A percentile compares a stretch with the other conserved stretches of the same genome.
Evolutionary conservation across 1,139 yeast genomes (phyloP).

Genomic region (Yamadazyma siamensis): DNA sequence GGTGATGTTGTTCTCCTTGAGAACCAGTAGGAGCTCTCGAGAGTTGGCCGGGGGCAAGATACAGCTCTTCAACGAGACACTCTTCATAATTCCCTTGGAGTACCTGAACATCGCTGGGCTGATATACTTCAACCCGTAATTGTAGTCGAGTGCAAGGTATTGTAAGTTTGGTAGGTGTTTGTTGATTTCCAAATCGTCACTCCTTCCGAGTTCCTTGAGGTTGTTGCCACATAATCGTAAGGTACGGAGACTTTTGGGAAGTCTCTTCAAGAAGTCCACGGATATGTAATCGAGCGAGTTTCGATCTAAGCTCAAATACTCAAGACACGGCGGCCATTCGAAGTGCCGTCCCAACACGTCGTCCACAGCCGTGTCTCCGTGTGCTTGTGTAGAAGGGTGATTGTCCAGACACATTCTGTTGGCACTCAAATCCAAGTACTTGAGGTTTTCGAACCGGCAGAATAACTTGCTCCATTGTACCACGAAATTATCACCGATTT

Average conservation of each 20-base stretch:
- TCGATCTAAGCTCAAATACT: slow-evolving; percentile 21
- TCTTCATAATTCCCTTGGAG: slow-evolving; percentile 1
- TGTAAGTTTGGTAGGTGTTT: slow-evolving; percentile 17
- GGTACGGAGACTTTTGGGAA: slow-evolving; percentile 26
- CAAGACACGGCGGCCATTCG: slow-evolving; percentile 28
- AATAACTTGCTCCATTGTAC: slow-evolving; percentile 34
- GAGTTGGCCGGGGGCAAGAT: slow-evolving; percentile 8
- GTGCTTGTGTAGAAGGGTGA: slow-evolving; percentile 10
- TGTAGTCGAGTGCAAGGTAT: slow-evolving; percentile 14
- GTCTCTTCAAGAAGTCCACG: slow-evolving; percentile 17
- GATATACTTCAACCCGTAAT: slow-evolving; percentile 12
- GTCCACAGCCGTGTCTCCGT: slow-evolving; percentile 1
- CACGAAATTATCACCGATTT: slow-evolving; percentile 34
- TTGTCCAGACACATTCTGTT: slow-evolving; percentile 23
- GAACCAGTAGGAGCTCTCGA: too few relatives aligned
- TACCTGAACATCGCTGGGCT: slow-evolving; percentile 11
- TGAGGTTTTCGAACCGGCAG: slow-evolving; percentile 20
- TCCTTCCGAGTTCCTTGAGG: slow-evolving; percentile 12
- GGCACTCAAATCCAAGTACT: slow-evolving; percentile 24
- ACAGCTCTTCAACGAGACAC: slow-evolving; percentile 7
- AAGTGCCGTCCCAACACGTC: slow-evolving; percentile 24
- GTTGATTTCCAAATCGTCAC: slow-evolving; percentile 10
- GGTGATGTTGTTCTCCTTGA: too few relatives aligned
- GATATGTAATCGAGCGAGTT: slow-evolving; percentile 25
- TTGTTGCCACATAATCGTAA: slow-evolving; percentile 20